These are phyloP conservation scores for Penicillium subrubescens DNA, from an alignment of 495 filamentous ascomycete genomes.

Conservation along the genomic window DNA sequence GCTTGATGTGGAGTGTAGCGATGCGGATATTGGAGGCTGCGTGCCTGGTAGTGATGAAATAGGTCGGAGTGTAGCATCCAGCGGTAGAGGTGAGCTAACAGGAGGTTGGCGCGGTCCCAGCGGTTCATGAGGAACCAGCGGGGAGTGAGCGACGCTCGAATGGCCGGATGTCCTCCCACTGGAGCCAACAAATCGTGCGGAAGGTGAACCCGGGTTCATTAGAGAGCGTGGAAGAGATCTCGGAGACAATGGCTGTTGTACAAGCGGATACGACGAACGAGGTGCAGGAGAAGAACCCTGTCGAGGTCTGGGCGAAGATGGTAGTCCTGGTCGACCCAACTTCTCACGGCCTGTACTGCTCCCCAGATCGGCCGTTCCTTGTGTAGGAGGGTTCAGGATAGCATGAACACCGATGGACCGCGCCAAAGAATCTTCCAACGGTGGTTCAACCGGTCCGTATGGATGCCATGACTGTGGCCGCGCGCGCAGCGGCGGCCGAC, in stretches of 20 bases:
- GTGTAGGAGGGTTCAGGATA: conserved; percentile 50
- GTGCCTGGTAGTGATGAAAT: conserved; percentile 30
- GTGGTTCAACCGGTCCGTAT: conserved; percentile 43
- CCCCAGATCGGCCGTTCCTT: conserved; percentile 28
- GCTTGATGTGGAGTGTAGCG: conserved; percentile 44
- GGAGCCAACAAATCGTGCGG: conserved; percentile 40
- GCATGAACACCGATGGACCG: conserved; percentile 55
- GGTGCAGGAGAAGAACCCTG: conserved; percentile 38
- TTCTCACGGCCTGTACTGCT: conserved; percentile 29
- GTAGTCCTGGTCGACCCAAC: conserved; percentile 27
- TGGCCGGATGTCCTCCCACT: conserved; percentile 45
- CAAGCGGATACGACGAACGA: conserved; percentile 37
- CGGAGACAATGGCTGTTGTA: conserved; percentile 40
- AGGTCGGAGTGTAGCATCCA: conserved; percentile 31
- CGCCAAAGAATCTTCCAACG: conserved; percentile 36
- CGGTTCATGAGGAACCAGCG: conserved; percentile 43
- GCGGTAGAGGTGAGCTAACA: conserved; percentile 33
- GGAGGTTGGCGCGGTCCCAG: conserved; percentile 28
- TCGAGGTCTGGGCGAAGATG: conserved; percentile 33
- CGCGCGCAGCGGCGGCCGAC: conserved; percentile 34
- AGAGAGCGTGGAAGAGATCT: conserved; percentile 51
- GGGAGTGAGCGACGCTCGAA: conserved; percentile 49
- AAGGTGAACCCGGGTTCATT: conserved; percentile 68
- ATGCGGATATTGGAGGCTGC: conserved; percentile 36
- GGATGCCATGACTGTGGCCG: conserved; percentile 43